Evolutionary conservation across 225 moss, liverwort and hornwort genomes (phyloP), one percentile per base, ranked within the genome.

Genomic region (Anthoceros angustus): DNA sequence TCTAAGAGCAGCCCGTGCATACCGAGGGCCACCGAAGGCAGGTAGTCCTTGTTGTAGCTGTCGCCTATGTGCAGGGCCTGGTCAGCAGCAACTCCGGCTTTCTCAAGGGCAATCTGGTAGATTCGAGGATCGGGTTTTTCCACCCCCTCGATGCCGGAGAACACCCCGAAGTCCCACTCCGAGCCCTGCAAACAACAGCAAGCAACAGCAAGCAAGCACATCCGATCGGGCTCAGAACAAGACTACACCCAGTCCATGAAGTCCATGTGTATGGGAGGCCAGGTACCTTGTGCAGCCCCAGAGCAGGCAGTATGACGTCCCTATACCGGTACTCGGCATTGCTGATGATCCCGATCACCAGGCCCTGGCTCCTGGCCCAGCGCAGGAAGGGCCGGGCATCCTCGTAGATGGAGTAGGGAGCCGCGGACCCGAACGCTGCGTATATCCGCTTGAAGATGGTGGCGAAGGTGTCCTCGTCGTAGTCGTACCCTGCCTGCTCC

Each of bases 401-500:
- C 39, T 69, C 70, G 43, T 77, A 85, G 42, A 80, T 1, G 64
- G 75, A 70, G 63, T 85, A 85, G 10, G 85, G 85, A 48, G 72
- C 85, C 16, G 82, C 66, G 16, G 85, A 80, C 11, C 85, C 85
- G 71, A 85, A 85, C 67, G 75, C 72, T 40, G 63, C 49, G 40
- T 98, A 98, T 20, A 98, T 92, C 26, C 89, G 85, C 72, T 72
- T 65, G 55, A 92, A 98, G 42, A 98, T 80, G 18, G 76, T 74
- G 0, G 86, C 81, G 25, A 81, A 81, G 5, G 82, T 80, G 25
- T 76, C 64, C 39, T 70, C 76, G 62, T 74, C 75, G 62, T 98
- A 98, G 65, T 76, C 68, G 63, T 92, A 98, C 38, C 98, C 92
- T 42, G 98, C 98, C 92, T 98, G 77, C 55, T 55, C 23, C 55